Percentiles rank a stretch among this genome's conserved stretches.
phyloP scores from a whole-genome alignment of 306 rosid genomes.

The Sphenostylis stenocarpa region DNA sequence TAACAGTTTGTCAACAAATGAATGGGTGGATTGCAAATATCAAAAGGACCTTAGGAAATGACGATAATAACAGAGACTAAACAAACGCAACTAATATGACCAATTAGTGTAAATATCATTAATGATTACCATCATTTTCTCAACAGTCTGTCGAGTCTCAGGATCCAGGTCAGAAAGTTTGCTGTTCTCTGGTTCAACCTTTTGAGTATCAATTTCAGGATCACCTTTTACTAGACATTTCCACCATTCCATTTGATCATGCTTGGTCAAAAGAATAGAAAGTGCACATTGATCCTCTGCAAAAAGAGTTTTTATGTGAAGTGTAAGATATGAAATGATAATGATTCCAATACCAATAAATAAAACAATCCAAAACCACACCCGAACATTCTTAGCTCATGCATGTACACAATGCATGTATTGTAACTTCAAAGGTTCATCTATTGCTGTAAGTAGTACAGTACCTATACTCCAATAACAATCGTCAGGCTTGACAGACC shows the following conservation, averaged over 20 bases:
- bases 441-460: not conserved
- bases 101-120: not conserved
- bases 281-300: constrained; percentile 84
- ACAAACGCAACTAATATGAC: not conserved
- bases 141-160: constrained; percentile 85
- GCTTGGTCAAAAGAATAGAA: constrained; percentile 91
- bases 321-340: constrained; percentile 1
- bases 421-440: not conserved
- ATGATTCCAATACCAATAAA: not conserved
- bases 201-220: constrained; percentile 87
- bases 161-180: constrained; percentile 86
- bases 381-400: not conserved
- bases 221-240: constrained; percentile 84
- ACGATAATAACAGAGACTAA: not conserved
- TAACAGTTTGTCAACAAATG: not conserved
- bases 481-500: constrained; percentile 68
- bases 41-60: not conserved
- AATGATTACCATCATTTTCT: constrained; percentile 87
- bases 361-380: not conserved
- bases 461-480: constrained; percentile 95
- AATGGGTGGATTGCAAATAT: not conserved
- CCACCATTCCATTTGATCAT: constrained; percentile 99
- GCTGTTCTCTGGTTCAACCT: constrained; percentile 91
- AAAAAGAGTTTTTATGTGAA: constrained; percentile 19
- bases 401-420: not conserved